phyloP scores from a whole-genome alignment of 75 land plant genomes.

The Pseudotsuga menziesii region DNA sequence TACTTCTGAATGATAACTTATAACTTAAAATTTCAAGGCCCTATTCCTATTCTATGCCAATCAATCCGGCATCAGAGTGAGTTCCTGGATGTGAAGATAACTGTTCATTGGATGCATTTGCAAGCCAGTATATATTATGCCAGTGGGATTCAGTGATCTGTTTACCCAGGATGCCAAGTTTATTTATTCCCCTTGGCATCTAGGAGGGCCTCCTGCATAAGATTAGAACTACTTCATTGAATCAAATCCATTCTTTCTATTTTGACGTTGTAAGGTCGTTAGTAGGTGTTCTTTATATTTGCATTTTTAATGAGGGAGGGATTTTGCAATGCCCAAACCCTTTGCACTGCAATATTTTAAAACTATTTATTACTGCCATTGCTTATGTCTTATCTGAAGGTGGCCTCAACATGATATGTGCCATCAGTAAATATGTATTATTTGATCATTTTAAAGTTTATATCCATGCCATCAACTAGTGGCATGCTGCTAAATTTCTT shows the following conservation, averaged over 20 bases:
- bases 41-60: not conserved
- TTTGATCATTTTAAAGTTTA: no score
- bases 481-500: not conserved
- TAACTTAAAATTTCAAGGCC: conserved; percentile 1
- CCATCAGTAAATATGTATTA: no score
- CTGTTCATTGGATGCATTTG: not conserved
- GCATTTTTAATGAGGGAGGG: conserved; percentile 1
- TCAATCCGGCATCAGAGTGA: not conserved
- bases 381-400: not conserved
- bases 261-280: not conserved
- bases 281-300: conserved; percentile 6
- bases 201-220: not conserved
- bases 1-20: not conserved
- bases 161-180: not conserved
- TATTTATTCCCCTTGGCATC: conserved; percentile 4
- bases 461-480: no score
- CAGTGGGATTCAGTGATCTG: conserved; percentile 6
- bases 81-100: not conserved
- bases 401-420: not conserved
- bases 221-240: not conserved
- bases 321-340: not conserved
- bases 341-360: not conserved
- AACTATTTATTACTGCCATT: not conserved
- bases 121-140: not conserved
- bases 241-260: conserved; percentile 6